Conservation (phyloP, 345 rosid species). For the Salix suchowensis region DNA sequence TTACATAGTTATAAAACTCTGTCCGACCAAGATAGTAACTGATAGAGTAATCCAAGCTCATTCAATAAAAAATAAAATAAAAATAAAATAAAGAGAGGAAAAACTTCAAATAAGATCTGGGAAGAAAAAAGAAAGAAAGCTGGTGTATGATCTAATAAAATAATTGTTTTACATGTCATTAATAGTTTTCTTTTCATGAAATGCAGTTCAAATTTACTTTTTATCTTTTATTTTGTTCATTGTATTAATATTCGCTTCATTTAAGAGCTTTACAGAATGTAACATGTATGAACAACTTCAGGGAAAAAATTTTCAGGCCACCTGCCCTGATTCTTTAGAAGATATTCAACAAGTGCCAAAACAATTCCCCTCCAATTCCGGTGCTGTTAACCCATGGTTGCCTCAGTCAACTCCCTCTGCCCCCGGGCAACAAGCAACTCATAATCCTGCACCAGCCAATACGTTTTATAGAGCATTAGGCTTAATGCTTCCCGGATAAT, state of each 20-base stretch:
- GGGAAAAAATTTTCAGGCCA: no score
- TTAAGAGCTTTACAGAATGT: background rate
- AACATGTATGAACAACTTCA: background rate
- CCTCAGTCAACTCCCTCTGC: constrained; percentile 42
- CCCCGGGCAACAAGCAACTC: constrained; percentile 39
- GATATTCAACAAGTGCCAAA: no score
- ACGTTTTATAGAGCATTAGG: background rate
- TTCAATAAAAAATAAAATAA: no score
- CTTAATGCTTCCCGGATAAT: background rate
- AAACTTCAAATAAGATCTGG: no score
- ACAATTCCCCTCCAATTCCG: background rate
- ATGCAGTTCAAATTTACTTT: background rate
- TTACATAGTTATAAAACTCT: no score
- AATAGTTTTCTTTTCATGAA: background rate
- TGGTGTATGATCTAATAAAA: no score
- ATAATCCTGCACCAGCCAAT: constrained; percentile 45
- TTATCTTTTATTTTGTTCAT: background rate
- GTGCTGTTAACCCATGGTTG: constrained; percentile 24
- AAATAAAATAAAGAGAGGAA: no score
- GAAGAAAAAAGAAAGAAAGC: no score
- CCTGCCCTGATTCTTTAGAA: background rate
- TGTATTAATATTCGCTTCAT: background rate
- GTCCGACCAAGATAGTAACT: no score
- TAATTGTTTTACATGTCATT: background rate
- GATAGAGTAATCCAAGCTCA: no score